These are phyloP conservation scores for Citrus glauca DNA, from an alignment of 345 rosid genomes.

Conservation along the genomic window DNA sequence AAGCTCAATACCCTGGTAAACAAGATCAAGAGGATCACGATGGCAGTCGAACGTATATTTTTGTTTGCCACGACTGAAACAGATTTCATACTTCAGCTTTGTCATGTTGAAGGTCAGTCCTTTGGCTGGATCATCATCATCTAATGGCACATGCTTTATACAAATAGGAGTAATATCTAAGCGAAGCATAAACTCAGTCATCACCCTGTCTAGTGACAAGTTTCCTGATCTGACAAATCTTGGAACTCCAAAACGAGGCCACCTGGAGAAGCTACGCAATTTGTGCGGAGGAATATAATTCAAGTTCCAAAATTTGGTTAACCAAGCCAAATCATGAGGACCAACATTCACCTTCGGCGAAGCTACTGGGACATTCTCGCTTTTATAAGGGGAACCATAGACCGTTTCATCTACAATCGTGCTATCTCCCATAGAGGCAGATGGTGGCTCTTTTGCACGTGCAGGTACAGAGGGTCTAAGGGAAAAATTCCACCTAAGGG, in stretches of 20 bases:
- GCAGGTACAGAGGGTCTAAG: constrained; percentile 49
- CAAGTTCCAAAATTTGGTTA: constrained; percentile 73
- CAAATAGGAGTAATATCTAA: constrained; percentile 74
- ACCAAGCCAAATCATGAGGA: constrained; percentile 97
- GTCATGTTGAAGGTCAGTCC: constrained; percentile 79
- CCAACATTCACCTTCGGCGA: constrained; percentile 75
- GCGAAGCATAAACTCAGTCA: constrained; percentile 95
- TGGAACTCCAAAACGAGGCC: constrained; percentile 94
- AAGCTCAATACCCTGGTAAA: constrained; percentile 92
- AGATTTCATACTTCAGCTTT: constrained; percentile 78
- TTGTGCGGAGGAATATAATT: constrained; percentile 94
- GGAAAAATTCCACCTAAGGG: constrained; percentile 89
- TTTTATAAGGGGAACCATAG: constrained; percentile 31
- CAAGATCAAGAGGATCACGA: constrained; percentile 94
- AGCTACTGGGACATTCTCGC: constrained; percentile 35
- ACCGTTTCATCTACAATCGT: constrained; percentile 28
- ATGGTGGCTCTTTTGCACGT: constrained; percentile 34
- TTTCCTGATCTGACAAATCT: constrained; percentile 84
- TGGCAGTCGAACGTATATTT: constrained; percentile 82
- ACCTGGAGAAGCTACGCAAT: constrained; percentile 81
- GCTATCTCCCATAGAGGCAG: constrained; percentile 36
- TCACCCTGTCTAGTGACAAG: constrained; percentile 86
- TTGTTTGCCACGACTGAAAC: constrained; percentile 85
- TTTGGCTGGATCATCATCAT: constrained; percentile 91
- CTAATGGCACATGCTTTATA: constrained; percentile 70